phyloP scores from a whole-genome alignment of 1,284 basidiomycete genomes.

The Boletus sp. region DNA sequence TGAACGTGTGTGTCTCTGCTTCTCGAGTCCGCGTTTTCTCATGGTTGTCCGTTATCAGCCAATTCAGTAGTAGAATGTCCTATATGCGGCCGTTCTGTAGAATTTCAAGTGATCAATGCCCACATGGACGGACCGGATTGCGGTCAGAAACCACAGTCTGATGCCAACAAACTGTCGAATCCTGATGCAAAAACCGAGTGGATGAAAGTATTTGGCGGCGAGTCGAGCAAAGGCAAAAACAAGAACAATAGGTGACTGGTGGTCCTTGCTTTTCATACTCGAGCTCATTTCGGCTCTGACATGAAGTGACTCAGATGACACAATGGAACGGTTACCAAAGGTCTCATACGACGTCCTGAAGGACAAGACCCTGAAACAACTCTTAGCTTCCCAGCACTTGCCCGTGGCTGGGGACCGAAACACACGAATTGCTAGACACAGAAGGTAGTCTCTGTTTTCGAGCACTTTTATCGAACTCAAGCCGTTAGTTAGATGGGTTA shows the following conservation, averaged over 20 bases:
- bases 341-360: slow-evolving; percentile 62
- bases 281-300: slow-evolving; percentile 20
- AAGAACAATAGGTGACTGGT: slow-evolving; percentile 39
- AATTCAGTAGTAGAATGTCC: slow-evolving; percentile 50
- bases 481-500: slow-evolving; percentile 51
- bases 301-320: slow-evolving; percentile 32
- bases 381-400: slow-evolving; percentile 50
- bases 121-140: slow-evolving; percentile 52
- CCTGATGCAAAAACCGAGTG: slow-evolving; percentile 38
- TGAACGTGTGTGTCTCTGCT: slow-evolving; percentile 17
- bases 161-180: slow-evolving; percentile 16
- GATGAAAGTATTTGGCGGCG: slow-evolving; percentile 46
- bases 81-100: slow-evolving; percentile 46
- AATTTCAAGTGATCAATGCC: slow-evolving; percentile 45
- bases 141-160: slow-evolving; percentile 38
- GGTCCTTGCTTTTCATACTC: slow-evolving; percentile 1
- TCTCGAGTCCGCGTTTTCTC: neutral
- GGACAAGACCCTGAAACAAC: slow-evolving; percentile 57
- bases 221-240: slow-evolving; percentile 39
- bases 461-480: neutral
- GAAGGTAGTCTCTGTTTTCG: slow-evolving; percentile 41
- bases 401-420: slow-evolving; percentile 50
- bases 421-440: slow-evolving; percentile 53
- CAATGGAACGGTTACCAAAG: slow-evolving; percentile 54
- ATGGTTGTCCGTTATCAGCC: slow-evolving; percentile 22